phyloP scores from a whole-genome alignment of 495 filamentous ascomycete genomes.

The Tuber borchii region DNA sequence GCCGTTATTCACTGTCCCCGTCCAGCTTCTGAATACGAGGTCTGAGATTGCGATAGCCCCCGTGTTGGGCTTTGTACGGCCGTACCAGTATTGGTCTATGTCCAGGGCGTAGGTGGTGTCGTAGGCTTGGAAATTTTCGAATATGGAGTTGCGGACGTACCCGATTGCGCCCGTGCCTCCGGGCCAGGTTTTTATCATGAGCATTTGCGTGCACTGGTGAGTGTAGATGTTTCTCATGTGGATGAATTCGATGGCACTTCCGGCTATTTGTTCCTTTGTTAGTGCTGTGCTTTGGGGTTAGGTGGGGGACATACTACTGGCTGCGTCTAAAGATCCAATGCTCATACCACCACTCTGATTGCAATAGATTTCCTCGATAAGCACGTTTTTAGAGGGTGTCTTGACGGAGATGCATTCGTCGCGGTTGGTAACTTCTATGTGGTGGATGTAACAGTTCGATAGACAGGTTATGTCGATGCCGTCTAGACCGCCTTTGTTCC shows the following conservation, averaged over 20 bases:
- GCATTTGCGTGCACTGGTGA: conserved; percentile 55
- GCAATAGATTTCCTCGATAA: conserved; percentile 55
- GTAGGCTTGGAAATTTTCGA: conserved; percentile 55
- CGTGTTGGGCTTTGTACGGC: conserved; percentile 42
- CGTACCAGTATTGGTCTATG: conserved; percentile 54
- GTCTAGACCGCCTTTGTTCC: conserved; percentile 49
- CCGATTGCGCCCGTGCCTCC: conserved; percentile 49
- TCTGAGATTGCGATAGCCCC: conserved; percentile 50
- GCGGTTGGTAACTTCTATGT: conserved; percentile 53
- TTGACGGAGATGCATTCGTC: conserved; percentile 54
- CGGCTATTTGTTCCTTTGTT: neutral
- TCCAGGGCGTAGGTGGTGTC: conserved; percentile 47
- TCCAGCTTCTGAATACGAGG: conserved; percentile 54
- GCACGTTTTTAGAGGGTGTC: conserved; percentile 49
- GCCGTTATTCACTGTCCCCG: conserved; percentile 52
- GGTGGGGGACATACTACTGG: neutral
- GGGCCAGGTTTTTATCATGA: conserved; percentile 57
- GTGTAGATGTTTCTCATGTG: conserved; percentile 52
- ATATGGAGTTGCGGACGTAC: conserved; percentile 49
- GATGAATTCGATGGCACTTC: conserved; percentile 46
- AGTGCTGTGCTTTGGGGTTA: neutral
- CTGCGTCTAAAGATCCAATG: conserved; percentile 48
- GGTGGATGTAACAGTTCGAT: conserved; percentile 51
- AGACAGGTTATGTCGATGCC: conserved; percentile 50
- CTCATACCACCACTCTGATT: conserved; percentile 54